These are phyloP conservation scores for Triglochin maritima DNA, from an alignment of 106 monocot species.

Conservation along the genomic window DNA sequence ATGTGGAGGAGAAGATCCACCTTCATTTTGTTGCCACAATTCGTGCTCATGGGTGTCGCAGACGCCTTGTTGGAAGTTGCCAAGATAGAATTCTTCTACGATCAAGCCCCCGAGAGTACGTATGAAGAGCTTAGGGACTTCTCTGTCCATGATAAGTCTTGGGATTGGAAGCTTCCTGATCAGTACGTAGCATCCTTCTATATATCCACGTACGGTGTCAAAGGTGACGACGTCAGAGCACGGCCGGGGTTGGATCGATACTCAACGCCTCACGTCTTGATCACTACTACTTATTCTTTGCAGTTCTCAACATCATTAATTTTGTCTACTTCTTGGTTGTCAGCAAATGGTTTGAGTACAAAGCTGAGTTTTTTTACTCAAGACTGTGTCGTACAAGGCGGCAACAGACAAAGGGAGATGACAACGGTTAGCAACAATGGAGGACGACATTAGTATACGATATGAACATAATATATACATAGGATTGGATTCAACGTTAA, in stretches of 20 bases:
- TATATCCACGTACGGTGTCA: constrained; percentile 32
- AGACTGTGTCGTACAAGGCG: too few species aligned
- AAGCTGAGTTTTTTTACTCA: constrained; percentile 14
- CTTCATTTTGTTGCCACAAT: constrained; percentile 22
- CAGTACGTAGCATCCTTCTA: constrained; percentile 51
- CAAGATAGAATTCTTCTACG: constrained; percentile 44
- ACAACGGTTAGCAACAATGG: too few species aligned
- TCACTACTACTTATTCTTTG: constrained; percentile 61
- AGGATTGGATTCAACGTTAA: too few species aligned
- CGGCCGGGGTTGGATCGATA: constrained; percentile 55
- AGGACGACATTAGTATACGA: too few species aligned
- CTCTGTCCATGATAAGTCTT: constrained; percentile 37
- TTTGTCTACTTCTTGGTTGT: constrained; percentile 36
- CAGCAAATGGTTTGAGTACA: constrained; percentile 32
- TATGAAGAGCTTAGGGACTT: constrained; percentile 69
- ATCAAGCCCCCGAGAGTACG: constrained; percentile 49
- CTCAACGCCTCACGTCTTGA: constrained; percentile 60
- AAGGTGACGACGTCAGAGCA: constrained; percentile 23
- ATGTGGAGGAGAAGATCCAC: constrained; percentile 49
- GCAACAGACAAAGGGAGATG: too few species aligned
- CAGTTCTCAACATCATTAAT: constrained; percentile 35
- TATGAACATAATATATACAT: too few species aligned
- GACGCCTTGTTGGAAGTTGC: constrained; percentile 23
- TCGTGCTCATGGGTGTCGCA: constrained; percentile 22
- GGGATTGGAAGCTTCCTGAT: constrained; percentile 67